Conservation (phyloP, 73 alveolate species). For the Paramecium caudatum region DNA sequence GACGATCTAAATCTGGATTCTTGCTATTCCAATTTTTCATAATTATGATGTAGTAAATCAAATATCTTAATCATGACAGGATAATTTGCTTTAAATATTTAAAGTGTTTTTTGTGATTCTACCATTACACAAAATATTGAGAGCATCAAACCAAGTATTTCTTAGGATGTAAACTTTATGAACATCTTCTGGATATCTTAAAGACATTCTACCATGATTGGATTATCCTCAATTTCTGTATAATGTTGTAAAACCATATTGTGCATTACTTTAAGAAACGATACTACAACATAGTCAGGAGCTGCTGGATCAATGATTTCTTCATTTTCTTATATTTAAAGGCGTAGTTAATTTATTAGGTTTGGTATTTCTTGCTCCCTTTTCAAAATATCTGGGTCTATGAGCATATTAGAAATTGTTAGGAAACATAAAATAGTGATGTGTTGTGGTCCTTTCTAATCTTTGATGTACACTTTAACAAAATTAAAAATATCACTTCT, state of each 20-base stretch:
- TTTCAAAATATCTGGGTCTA: background rate
- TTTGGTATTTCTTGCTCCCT: conserved; percentile 50
- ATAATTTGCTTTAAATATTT: conserved; percentile 54
- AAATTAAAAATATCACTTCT: conserved; percentile 64
- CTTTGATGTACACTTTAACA: conserved; percentile 60
- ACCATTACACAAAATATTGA: conserved; percentile 59
- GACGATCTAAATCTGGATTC: conserved; percentile 72
- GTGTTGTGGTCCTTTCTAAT: conserved; percentile 60
- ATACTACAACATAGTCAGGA: conserved; percentile 23
- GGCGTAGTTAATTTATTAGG: conserved; percentile 51
- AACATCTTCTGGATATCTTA: conserved; percentile 39
- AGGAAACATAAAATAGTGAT: conserved; percentile 62
- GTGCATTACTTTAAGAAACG: conserved; percentile 60
- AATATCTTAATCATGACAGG: conserved; percentile 70
- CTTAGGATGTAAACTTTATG: background rate
- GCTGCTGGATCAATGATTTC: conserved; percentile 44
- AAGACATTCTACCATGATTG: background rate
- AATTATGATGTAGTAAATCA: conserved; percentile 59
- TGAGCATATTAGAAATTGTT: background rate
- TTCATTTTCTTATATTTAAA: conserved; percentile 23
- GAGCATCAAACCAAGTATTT: conserved; percentile 6
- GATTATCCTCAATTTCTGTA: conserved; percentile 28
- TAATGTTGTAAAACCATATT: conserved; percentile 56
- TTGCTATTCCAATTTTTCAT: conserved; percentile 44
- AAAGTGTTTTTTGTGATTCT: conserved; percentile 35